Conservation (phyloP, 495 filamentous ascomycete genomes). For the Talaromyces borbonicus region DNA sequence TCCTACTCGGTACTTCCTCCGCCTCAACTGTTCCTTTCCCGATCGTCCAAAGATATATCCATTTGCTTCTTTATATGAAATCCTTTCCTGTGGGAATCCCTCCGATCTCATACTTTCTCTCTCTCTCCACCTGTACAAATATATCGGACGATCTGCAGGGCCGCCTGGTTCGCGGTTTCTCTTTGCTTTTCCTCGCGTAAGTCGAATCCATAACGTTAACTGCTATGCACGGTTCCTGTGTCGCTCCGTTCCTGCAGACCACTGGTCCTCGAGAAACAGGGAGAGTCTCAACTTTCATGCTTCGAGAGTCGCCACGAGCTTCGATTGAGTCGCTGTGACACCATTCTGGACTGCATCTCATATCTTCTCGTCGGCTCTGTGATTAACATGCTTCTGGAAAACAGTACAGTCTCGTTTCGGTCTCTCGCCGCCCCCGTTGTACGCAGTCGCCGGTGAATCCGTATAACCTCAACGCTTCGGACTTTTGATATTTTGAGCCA, state of each 20-base stretch:
- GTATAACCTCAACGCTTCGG: too few relatives aligned
- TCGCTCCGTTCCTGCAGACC: neutral
- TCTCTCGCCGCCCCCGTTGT: too few relatives aligned
- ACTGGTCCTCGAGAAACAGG: neutral
- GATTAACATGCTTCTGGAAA: neutral
- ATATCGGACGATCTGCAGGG: neutral
- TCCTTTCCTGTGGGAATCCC: too few relatives aligned
- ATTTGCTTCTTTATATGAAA: too few relatives aligned
- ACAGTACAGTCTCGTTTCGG: neutral
- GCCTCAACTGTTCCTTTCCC: neutral
- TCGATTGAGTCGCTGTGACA: too few relatives aligned
- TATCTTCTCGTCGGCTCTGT: neutral
- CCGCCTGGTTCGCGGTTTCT: constrained; percentile 6
- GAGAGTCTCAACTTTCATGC: constrained; percentile 1
- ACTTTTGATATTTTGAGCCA: neutral
- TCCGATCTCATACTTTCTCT: neutral
- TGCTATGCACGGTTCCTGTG: neutral
- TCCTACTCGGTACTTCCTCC: neutral
- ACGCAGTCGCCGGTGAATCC: too few relatives aligned
- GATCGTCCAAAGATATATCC: neutral
- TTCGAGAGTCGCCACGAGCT: too few relatives aligned
- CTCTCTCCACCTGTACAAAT: neutral
- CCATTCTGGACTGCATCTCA: too few relatives aligned
- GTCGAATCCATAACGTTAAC: neutral
- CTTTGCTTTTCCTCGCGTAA: constrained; percentile 3